Percentiles rank a stretch among this genome's conserved stretches.
Conservation (phyloP, 148 eudicot genomes). For the Oxyria digyna region DNA sequence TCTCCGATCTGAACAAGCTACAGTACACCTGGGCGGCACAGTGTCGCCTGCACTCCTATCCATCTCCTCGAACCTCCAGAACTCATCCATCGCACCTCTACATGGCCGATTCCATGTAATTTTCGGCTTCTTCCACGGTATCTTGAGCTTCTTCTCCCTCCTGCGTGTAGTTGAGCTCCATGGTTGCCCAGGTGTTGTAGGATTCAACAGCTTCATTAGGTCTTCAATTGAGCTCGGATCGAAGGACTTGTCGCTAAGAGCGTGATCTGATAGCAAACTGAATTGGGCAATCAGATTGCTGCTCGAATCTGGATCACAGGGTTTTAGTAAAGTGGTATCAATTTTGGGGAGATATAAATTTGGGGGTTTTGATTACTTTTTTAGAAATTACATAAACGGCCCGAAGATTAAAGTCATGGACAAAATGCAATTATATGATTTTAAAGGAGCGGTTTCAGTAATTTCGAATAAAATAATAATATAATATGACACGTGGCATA, state of each 20-base stretch:
- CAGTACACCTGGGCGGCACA: constrained; percentile 27
- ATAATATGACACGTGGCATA: too few species aligned
- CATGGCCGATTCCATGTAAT: constrained; percentile 52
- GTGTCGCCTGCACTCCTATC: too few species aligned
- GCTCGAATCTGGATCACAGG: not conserved
- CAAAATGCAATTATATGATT: too few species aligned
- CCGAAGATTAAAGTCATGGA: too few species aligned
- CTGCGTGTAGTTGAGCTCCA: constrained; percentile 32
- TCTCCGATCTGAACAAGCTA: constrained; percentile 34
- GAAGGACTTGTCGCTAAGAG: constrained; percentile 44
- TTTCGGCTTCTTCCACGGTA: constrained; percentile 37
- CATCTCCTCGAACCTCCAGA: constrained; percentile 40
- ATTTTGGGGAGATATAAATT: too few species aligned
- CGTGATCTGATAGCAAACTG: constrained; percentile 30
- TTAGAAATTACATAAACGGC: too few species aligned
- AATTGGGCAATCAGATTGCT: constrained; percentile 12
- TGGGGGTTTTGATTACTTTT: too few species aligned
- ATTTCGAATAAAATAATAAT: too few species aligned
- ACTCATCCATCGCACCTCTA: constrained; percentile 71
- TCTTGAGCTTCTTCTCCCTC: constrained; percentile 30
- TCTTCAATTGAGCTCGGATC: constrained; percentile 62
- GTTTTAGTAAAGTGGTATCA: not conserved
- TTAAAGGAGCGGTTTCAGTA: too few species aligned
- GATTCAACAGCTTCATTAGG: constrained; percentile 60
- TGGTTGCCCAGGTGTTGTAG: constrained; percentile 65